Evolutionary conservation across 139 green algal genomes (phyloP).

Genomic region (Asterochloris erici): DNA sequence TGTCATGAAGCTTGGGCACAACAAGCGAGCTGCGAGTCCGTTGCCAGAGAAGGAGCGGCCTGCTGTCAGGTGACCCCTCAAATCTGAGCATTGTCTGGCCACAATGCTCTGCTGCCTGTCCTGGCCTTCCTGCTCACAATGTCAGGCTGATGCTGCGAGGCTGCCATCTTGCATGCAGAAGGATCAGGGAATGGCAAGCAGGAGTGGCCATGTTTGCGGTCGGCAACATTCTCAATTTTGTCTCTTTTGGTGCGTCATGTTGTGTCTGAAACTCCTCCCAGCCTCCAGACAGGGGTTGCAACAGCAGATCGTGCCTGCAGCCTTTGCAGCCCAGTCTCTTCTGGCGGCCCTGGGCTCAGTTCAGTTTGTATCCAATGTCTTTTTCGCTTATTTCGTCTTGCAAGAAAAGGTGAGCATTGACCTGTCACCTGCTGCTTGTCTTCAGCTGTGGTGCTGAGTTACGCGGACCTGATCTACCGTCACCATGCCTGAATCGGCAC

Average conservation of each 20-base stretch:
- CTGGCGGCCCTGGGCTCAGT: conserved; percentile 78
- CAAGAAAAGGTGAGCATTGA: conserved; percentile 57
- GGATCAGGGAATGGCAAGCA: conserved; percentile 58
- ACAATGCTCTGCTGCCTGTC: too few species aligned
- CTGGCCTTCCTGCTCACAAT: not conserved
- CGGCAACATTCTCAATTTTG: conserved; percentile 78
- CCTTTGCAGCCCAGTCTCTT: conserved; percentile 81
- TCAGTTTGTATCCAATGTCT: conserved; percentile 87
- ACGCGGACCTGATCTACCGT: too few species aligned
- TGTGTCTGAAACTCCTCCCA: not conserved
- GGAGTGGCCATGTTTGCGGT: conserved; percentile 63
- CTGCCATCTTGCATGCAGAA: conserved; percentile 28
- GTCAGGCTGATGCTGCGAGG: not conserved
- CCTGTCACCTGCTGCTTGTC: not conserved
- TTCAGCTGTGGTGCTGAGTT: too few species aligned
- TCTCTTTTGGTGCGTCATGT: conserved; percentile 55
- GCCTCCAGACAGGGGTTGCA: not conserved
- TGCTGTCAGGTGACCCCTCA: not conserved
- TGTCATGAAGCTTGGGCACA: conserved; percentile 88
- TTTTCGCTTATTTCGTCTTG: conserved; percentile 76
- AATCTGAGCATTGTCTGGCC: too few species aligned
- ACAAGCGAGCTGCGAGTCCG: conserved; percentile 39
- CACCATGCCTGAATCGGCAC: too few species aligned
- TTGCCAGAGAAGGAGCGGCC: conserved; percentile 3
- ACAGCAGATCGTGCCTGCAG: conserved; percentile 28